Base-by-base conservation (phyloP, 768 basidiomycete genomes). In the Ramaria sp. region DNA sequence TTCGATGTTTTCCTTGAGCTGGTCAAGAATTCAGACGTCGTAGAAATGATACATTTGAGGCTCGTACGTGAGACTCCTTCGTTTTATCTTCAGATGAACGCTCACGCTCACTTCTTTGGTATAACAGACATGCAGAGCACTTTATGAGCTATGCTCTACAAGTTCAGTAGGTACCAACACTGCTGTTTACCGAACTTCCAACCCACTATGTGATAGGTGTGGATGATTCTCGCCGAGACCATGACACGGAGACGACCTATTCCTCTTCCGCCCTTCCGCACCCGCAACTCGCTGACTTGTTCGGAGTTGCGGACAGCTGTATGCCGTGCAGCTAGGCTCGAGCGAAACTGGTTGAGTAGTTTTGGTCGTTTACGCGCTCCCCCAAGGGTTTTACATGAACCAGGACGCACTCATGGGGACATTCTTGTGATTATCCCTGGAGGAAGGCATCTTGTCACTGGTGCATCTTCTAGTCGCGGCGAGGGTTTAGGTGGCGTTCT, bases 1-100 rank as follows among this genome's bases (percentile, higher is more conserved):
- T 57, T 57, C 55, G 55, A 57, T 39, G 27, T 57, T 22, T 57
- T 50, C 47, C 55, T 57, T 22, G 55, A 57, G 31, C 34, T 57
- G 27, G 46, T 57, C 19, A 57, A 47, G 31, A 46, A 33, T 17
- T 33, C 49, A 19, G 55, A 57, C 31, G 47, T 57, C 55, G 49
- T 30, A 24, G 55, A 57, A n/a, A 19, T 50, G 22, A 22, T 57
- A 24, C 45, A 57, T 6, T 27, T 57, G 31, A 37, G 55, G 31
- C 34, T 33, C 37, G 55, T 57, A 37, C 48, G 55, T 49, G 55
- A 50, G 39, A 57, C 34, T 49, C 42, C 24, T 33, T 48, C 47
- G 48, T 49, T 38, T 46, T 22, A n/a, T 33, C 27, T 57, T 57
- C 31, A 27, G 54, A 45, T 47, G 15, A 37, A 9, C 55, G 20